These are phyloP conservation scores for Chlorencoelia australis DNA, from an alignment of 2,329 filamentous ascomycete genomes.

Conservation along the genomic window DNA sequence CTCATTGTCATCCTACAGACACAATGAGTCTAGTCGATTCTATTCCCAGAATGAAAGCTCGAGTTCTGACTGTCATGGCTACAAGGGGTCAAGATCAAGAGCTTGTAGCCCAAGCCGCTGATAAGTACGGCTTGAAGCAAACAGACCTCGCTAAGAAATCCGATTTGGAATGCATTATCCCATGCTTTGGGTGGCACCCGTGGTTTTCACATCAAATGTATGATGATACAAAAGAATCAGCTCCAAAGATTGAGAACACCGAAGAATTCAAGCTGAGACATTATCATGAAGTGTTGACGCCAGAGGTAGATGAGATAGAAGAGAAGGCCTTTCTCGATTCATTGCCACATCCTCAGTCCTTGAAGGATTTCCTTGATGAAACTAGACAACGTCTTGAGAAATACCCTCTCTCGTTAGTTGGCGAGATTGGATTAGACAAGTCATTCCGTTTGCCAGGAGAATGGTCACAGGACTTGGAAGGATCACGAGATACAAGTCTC, in stretches of 20 bases:
- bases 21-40: conserved; percentile 51
- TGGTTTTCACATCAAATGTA: conserved; percentile 78
- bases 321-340: conserved; percentile 31
- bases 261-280: conserved; percentile 40
- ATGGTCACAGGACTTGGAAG: conserved; percentile 35
- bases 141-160: conserved; percentile 20
- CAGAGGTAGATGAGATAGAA: conserved; percentile 37
- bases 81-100: conserved; percentile 67
- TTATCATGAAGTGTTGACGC: conserved; percentile 55
- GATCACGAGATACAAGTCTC: conserved; percentile 36
- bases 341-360: conserved; percentile 49
- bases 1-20: conserved; percentile 79
- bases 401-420: conserved; percentile 57
- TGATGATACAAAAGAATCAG: conserved; percentile 37
- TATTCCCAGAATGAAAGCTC: conserved; percentile 56
- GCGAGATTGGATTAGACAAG: conserved; percentile 71
- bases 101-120: conserved; percentile 54
- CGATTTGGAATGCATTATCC: conserved; percentile 40
- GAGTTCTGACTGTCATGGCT: conserved; percentile 63
- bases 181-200: conserved; percentile 80
- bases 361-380: conserved; percentile 47
- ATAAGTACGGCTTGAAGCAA: conserved; percentile 38
- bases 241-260: conserved; percentile 3
- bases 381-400: conserved; percentile 44
- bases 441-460: conserved; percentile 61